These are phyloP conservation scores for Cubamyces lactineus DNA, from an alignment of 768 basidiomycete genomes.

Conservation along the genomic window DNA sequence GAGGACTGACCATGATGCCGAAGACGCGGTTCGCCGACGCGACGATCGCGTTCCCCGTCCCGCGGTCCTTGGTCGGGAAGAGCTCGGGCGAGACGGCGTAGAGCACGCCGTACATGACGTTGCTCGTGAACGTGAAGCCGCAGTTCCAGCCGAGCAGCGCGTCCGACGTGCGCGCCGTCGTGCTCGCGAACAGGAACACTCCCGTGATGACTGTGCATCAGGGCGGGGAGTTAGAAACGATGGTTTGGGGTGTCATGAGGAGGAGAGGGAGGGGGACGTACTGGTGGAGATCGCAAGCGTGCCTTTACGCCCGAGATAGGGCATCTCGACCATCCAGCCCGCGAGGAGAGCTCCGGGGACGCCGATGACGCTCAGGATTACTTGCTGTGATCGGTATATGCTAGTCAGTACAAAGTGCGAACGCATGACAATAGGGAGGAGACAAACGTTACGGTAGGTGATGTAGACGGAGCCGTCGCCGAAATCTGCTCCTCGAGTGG, in stretches of 20 bases:
- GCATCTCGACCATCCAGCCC: slow-evolving; percentile 53
- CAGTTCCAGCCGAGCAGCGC: slow-evolving; percentile 60
- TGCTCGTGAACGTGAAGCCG: slow-evolving; percentile 55
- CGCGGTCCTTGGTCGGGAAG: slow-evolving; percentile 55
- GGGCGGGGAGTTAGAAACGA: slow-evolving; percentile 13
- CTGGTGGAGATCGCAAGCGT: slow-evolving; percentile 55
- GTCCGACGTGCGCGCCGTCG: slow-evolving; percentile 54
- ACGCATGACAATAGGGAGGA: not conserved
- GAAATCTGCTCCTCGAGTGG: slow-evolving; percentile 63
- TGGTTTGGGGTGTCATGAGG: not conserved
- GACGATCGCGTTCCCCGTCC: slow-evolving; percentile 56
- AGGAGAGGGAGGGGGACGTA: slow-evolving; percentile 22
- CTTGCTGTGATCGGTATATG: slow-evolving; percentile 39
- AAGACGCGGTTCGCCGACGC: slow-evolving; percentile 55
- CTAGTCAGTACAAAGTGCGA: not conserved
- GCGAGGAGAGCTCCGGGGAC: slow-evolving; percentile 59
- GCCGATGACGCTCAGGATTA: slow-evolving; percentile 57
- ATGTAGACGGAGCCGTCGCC: slow-evolving; percentile 70
- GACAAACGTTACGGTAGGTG: slow-evolving; percentile 67
- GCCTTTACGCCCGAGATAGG: slow-evolving; percentile 52
- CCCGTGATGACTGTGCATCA: slow-evolving; percentile 50
- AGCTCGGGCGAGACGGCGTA: slow-evolving; percentile 49
- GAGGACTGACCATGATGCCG: slow-evolving; percentile 51
- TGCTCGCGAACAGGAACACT: slow-evolving; percentile 56
- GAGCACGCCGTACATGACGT: slow-evolving; percentile 54